Percentiles rank a stretch among this genome's conserved stretches.
These are phyloP conservation scores for Entrophospora sp. DNA, from an alignment of 192 early-diverging fungal genomes.

Conservation along the genomic window DNA sequence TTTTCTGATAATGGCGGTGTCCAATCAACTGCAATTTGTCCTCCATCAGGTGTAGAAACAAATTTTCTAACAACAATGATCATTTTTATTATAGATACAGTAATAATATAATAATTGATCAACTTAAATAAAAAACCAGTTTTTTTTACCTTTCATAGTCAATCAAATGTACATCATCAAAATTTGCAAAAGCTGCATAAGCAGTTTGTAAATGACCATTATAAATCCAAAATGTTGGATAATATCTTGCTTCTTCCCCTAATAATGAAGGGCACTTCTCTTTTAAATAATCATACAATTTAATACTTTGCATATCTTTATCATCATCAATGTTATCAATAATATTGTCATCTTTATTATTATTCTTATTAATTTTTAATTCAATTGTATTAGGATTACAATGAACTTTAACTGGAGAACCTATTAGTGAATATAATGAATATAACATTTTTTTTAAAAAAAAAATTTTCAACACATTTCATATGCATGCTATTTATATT, in stretches of 20 bases:
- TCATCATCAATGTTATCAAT: neutral
- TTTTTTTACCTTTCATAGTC: slow-evolving; percentile 53
- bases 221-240: slow-evolving; percentile 63
- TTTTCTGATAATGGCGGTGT: slow-evolving; percentile 45
- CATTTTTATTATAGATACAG: neutral
- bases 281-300: slow-evolving; percentile 25
- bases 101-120: neutral
- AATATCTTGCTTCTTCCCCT: slow-evolving; percentile 44
- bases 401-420: neutral
- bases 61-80: slow-evolving; percentile 49
- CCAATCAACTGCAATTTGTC: slow-evolving; percentile 84
- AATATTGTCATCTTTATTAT: no score
- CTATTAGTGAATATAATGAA: no score
- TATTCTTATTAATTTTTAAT: neutral
- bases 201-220: slow-evolving; percentile 75
- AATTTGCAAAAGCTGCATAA: slow-evolving; percentile 43
- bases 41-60: slow-evolving; percentile 68
- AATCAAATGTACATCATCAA: slow-evolving; percentile 28
- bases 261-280: slow-evolving; percentile 46
- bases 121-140: neutral
- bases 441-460: no score
- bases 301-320: neutral
- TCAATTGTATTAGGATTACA: neutral
- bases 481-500: no score
- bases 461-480: no score